Evolutionary conservation across 2,329 filamentous ascomycete species (phyloP).

Genomic region (Trichoderma hamatum): DNA sequence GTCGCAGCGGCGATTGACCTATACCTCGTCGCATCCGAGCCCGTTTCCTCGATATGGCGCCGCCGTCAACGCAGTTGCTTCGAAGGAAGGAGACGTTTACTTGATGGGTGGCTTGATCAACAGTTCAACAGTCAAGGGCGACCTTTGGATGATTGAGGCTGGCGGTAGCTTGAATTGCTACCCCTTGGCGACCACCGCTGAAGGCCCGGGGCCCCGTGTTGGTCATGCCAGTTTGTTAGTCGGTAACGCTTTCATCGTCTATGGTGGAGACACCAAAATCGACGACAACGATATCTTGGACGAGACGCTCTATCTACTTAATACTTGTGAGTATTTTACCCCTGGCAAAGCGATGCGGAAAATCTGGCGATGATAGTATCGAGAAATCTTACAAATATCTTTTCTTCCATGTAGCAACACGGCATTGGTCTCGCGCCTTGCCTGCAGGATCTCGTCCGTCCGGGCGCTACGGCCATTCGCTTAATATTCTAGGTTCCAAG

Average conservation of each 20-base stretch:
- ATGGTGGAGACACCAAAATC: constrained; percentile 96
- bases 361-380: neutral
- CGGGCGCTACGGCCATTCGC: constrained; percentile 91
- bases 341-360: neutral
- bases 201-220: constrained; percentile 92
- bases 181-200: constrained; percentile 85
- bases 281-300: constrained; percentile 90
- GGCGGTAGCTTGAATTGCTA: constrained; percentile 87
- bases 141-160: constrained; percentile 96
- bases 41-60: constrained; percentile 97
- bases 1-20: constrained; percentile 87
- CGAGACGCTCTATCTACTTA: constrained; percentile 93
- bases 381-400: neutral
- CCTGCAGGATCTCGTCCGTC: constrained; percentile 84
- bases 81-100: constrained; percentile 96
- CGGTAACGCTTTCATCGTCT: constrained; percentile 98
- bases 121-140: constrained; percentile 92
- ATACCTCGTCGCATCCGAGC: constrained; percentile 77
- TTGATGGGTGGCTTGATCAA: constrained; percentile 97
- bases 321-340: constrained; percentile 78
- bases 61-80: constrained; percentile 88
- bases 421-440: constrained; percentile 95
- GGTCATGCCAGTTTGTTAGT: constrained; percentile 93
- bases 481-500: constrained; percentile 96
- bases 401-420: constrained; percentile 67